Evolutionary conservation across 2,329 filamentous ascomycete species (phyloP), one percentile per base, ranked within the genome.

Genomic region (Ascochyta koolunga): DNA sequence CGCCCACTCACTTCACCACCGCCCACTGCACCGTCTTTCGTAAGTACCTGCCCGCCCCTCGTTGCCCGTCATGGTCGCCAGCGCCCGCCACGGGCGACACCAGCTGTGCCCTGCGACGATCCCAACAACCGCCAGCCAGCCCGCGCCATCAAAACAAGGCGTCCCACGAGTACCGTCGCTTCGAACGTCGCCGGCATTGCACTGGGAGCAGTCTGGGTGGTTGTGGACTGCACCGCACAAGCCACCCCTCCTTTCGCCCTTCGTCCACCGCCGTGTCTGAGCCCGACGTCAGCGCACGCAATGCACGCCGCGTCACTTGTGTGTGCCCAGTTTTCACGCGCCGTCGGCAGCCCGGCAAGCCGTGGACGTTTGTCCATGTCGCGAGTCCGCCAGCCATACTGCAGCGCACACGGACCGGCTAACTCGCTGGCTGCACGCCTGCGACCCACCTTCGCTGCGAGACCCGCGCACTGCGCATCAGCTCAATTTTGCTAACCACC

Each of bases 21-120:
- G 41, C 19, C 58, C 56, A 53, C 40, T 54, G 58, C 53, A 50
- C 51, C 39, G 52, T 60, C 56, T 59, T 59, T 48, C 61, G 70
- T 73, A 73, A 73, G 71, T 73, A 59, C 58, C 60, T 56, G 50
- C 51, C 58, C 53, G 44, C 56, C 61, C 63, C 61, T 59, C 66
- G 64, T 70, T 67, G 68, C 61, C 45, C 27, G 11, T 29, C 27
- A 13, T 29, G 3, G 56, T 64, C 61, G 61, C 54, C 58, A 42
- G 56, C 55, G 49, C 59, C 66, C 50, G 58, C 54, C 48, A 48
- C 61, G 58, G 58, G 60, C 56, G 59, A 58, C 59, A 58, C 64
- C 64, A 62, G 65, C 63, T 70, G 67, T 66, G 67, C 63, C 49
- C 62, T 56, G 45, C 55, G 62, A 46, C 60, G 58, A 50, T 58